Evolutionary conservation across 257 asterid genomes (phyloP), one percentile per base, ranked within the genome.

Genomic region (Linaria vulgaris): DNA sequence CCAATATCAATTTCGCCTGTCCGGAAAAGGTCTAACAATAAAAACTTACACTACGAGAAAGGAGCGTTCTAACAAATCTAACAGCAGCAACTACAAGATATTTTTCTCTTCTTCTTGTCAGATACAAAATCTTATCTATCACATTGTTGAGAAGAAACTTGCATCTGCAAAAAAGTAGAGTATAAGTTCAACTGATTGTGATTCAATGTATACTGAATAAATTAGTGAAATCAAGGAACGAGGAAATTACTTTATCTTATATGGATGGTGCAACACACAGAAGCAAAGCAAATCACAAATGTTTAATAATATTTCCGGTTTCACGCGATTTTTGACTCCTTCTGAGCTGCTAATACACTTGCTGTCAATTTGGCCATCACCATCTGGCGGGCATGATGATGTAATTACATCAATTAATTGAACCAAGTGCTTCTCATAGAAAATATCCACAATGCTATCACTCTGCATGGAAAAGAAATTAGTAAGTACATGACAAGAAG

Each of bases 241-340:
- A 74, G 68, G 65, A 72, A 50, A 61, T 82, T 84, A 94, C 97
- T 94, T 90, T 75, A 90, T 94, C 79, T 92, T 84, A 61, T 79
- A 79, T 20, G 99, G 94, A 77, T 94, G 99, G 79, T 90, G 96
- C 83, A 87, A 66, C 50, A 94, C 86, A 52, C 96, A 94, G 78
- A 87, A 94, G 90, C 92, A 85, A 63, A 94, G 90, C 72, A 94
- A 88, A 69, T 94, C 99, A 76, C 97, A 90, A 62, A 88, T 78
- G 74, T 86, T 90, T 64, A 90, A 74, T 43, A 94, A 77, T 60
- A 90, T 94, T 70, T 94, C 99, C 56, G 99, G 95, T 79, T 83
- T 90, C 75, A 74, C 78, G 22, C 72, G 53, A 59, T 75, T 81
- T n/a, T 63, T 68, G 88, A 66, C 82, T 74, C 70, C 85, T 70